phyloP scores from a whole-genome alignment of 2,329 filamentous ascomycete species.

The Emmonsiellopsis sp. region DNA sequence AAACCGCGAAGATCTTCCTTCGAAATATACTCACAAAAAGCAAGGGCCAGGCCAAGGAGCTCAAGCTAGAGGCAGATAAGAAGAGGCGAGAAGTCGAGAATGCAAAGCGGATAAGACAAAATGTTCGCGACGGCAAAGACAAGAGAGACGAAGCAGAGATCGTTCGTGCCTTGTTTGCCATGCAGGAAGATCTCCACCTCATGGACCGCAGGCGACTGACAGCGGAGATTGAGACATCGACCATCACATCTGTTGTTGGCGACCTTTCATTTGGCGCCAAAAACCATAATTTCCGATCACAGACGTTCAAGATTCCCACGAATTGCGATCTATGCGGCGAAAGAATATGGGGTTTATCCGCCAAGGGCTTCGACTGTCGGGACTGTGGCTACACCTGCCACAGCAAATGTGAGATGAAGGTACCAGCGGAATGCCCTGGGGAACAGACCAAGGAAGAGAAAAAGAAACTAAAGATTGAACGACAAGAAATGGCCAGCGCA shows the following conservation, averaged over 20 bases:
- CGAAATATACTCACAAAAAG: slow-evolving; percentile 88
- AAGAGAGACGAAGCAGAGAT: slow-evolving; percentile 82
- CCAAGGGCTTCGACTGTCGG: slow-evolving; percentile 91
- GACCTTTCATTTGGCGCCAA: slow-evolving; percentile 87
- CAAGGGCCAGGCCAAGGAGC: slow-evolving; percentile 70
- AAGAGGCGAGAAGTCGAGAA: slow-evolving; percentile 78
- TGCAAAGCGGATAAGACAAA: slow-evolving; percentile 63
- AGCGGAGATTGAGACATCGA: slow-evolving; percentile 85
- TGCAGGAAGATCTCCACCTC: slow-evolving; percentile 79
- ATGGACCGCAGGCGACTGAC: slow-evolving; percentile 75
- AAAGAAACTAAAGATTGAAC: slow-evolving; percentile 82
- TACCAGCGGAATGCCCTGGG: slow-evolving; percentile 88
- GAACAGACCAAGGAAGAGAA: slow-evolving; percentile 90
- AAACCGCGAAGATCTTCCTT: slow-evolving; percentile 78
- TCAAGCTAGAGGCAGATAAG: slow-evolving; percentile 75
- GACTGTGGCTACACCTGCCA: slow-evolving; percentile 98
- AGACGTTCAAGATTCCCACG: slow-evolving; percentile 98
- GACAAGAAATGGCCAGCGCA: slow-evolving; percentile 68
- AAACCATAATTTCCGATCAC: slow-evolving; percentile 96
- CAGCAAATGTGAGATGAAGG: slow-evolving; percentile 98
- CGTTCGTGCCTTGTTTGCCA: slow-evolving; percentile 69
- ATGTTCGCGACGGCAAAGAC: slow-evolving; percentile 72
- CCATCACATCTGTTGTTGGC: slow-evolving; percentile 82
- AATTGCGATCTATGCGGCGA: slow-evolving; percentile 97
- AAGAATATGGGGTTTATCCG: slow-evolving; percentile 91